Percentiles rank a stretch among this genome's conserved stretches.
phyloP scores from a whole-genome alignment of 495 filamentous ascomycete genomes.

The Lepraria neglecta region DNA sequence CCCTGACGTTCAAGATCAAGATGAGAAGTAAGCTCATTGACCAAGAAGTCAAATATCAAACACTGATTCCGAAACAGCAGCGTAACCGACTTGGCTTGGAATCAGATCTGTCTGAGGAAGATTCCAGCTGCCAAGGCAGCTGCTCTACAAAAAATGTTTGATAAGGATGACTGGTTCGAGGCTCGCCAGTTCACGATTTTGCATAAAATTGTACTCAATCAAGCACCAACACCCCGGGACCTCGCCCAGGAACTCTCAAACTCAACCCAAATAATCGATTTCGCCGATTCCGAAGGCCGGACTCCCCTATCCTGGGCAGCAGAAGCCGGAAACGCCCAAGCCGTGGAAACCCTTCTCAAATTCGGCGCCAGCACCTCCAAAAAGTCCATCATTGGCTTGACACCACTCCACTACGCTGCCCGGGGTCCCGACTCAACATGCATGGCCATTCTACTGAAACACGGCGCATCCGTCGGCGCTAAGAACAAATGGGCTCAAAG shows the following conservation, averaged over 20 bases:
- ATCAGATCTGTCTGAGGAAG: not conserved
- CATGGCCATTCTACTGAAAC: not conserved
- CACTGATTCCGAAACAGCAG: too few relatives aligned
- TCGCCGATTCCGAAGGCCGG: conserved; percentile 1
- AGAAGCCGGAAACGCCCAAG: not conserved
- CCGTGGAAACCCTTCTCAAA: not conserved
- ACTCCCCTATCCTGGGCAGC: conserved; percentile 15
- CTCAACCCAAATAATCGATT: conserved; percentile 5
- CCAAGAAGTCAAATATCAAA: too few relatives aligned
- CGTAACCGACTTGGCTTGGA: conserved; percentile 1
- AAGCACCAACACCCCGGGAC: not conserved
- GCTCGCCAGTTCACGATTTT: conserved; percentile 7
- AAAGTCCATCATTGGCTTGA: not conserved
- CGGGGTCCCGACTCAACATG: not conserved
- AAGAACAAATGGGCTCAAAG: conserved; percentile 7
- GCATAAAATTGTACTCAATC: conserved; percentile 10
- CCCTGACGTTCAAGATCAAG: not conserved
- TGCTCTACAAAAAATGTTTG: conserved; percentile 1
- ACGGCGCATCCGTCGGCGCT: not conserved
- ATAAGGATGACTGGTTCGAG: conserved; percentile 7
- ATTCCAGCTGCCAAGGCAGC: too few relatives aligned
- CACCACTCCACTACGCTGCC: conserved; percentile 9
- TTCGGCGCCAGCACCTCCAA: not conserved
- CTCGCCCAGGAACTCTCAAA: conserved; percentile 1
- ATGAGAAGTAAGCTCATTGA: too few relatives aligned